Base-by-base conservation (phyloP, 164 flowering plant species). In the Echeveria elegans region DNA sequence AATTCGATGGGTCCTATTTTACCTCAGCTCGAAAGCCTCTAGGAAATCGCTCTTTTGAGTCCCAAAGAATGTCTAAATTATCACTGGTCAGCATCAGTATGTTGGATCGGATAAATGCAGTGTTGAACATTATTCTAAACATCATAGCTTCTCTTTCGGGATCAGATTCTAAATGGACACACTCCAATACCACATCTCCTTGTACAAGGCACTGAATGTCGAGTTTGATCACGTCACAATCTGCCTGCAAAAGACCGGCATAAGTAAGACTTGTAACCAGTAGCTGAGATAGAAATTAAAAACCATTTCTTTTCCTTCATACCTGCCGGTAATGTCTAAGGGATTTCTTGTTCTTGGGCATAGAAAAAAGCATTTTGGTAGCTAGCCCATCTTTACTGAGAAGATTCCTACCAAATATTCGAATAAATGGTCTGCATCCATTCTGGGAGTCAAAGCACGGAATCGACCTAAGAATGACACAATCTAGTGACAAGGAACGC, bases 21-120 rank as follows among this genome's bases (percentile, higher is more conserved):
- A 94, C 98, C 96, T 94, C 99, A 30, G 97, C 96, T 41, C 96
- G 82, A 69, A 91, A 95, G 29, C 89, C 89, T 84, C 88, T 95
- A 40, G 97, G 96, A 77, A 77, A 95, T 45, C 89, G 79, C 61
- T 90, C 85, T 82, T 89, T 95, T 43, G 97, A 85, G 65, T 87
- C 89, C 99, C 99, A 95, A 63, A 95, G 90, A 70, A 84, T 88
- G 70, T 95, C 99, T 85, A 95, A 76, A 74, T 95, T 88, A 34
- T 95, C 97, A 67, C 79, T 73, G 75, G 78, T 89, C 66, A 95
- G 82, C 79, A 95, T 89, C 80, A 95, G 69, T 77, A 95, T 91
- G 78, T 95, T 95, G 38, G 99, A 95, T 58, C 97, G 77, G 37
- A 95, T 92, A 72, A 95, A 95, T 70, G 97, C 96, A 48, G 99